These are phyloP conservation scores for Smithsoniella earleae DNA, from an alignment of 163 green algal species.

Conservation along the genomic window DNA sequence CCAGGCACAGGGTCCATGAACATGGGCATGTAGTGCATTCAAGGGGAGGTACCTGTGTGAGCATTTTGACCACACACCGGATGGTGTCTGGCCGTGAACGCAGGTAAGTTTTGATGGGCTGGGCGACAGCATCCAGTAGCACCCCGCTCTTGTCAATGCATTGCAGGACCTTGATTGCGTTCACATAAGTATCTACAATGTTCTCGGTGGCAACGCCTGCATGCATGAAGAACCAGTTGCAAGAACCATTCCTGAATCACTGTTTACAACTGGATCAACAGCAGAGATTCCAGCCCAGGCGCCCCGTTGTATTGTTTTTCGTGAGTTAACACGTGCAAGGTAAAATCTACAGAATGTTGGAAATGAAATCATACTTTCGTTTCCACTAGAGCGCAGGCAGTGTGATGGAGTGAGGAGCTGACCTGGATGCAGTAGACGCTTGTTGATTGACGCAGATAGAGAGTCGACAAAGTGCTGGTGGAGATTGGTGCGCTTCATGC, in stretches of 20 bases:
- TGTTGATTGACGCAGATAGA: constrained; percentile 41
- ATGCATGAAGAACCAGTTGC: constrained; percentile 4
- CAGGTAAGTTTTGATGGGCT: constrained; percentile 76
- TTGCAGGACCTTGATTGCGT: constrained; percentile 31
- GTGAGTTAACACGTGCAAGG: too few species aligned
- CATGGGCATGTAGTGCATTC: neutral
- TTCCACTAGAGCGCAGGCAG: neutral
- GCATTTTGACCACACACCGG: constrained; percentile 79
- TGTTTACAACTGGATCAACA: neutral
- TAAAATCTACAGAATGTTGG: neutral
- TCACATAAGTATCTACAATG: constrained; percentile 26
- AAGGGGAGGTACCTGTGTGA: constrained; percentile 53
- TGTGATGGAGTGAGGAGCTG: neutral
- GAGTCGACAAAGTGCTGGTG: constrained; percentile 39
- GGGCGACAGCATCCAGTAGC: constrained; percentile 65
- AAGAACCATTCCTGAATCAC: neutral
- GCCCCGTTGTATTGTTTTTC: constrained; percentile 60
- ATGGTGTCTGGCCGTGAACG: constrained; percentile 73
- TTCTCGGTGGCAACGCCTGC: constrained; percentile 21
- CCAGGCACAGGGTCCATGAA: neutral
- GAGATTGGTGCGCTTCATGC: constrained; percentile 60
- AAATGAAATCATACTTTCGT: neutral
- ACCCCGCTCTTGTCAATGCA: constrained; percentile 44
- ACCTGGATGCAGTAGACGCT: constrained; percentile 54
- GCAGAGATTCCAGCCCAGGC: constrained; percentile 37